Conservation (phyloP, 495 filamentous ascomycete species). For the Podospora tetraspora region DNA sequence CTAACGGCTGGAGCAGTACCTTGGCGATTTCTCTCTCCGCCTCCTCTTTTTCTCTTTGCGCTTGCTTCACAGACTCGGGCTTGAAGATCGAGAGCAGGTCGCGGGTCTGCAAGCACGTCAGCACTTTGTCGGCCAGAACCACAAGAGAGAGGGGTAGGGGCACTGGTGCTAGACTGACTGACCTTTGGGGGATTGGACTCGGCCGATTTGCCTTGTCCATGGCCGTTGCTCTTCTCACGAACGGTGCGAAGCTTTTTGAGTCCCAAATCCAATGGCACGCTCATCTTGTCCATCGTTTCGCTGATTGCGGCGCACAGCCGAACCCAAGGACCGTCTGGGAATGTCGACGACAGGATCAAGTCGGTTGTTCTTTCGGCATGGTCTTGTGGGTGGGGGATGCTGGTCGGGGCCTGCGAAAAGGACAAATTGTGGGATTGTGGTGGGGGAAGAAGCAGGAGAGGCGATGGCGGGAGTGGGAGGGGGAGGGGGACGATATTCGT, state of each 20-base stretch:
- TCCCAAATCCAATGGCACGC: conserved; percentile 17
- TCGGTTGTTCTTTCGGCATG: not conserved
- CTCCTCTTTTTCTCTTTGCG: conserved; percentile 53
- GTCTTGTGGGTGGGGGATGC: not conserved
- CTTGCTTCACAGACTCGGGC: conserved; percentile 46
- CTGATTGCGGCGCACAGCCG: not conserved
- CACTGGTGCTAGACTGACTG: too few relatives aligned
- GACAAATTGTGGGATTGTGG: not conserved
- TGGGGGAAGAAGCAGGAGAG: not conserved
- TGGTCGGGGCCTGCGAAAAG: not conserved
- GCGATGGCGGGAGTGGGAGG: not conserved
- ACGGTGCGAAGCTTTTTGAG: conserved; percentile 61
- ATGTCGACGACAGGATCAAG: not conserved
- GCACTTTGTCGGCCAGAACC: conserved; percentile 10
- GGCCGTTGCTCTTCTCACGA: conserved; percentile 52
- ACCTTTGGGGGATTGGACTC: conserved; percentile 48
- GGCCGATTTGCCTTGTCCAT: conserved; percentile 45
- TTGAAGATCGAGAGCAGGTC: conserved; percentile 52
- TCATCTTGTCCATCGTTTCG: conserved; percentile 25
- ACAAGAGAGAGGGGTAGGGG: too few relatives aligned
- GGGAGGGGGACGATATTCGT: not conserved
- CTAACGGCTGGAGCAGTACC: conserved; percentile 20
- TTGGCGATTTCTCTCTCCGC: conserved; percentile 40
- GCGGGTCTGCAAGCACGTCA: conserved; percentile 31
- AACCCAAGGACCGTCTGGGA: not conserved